These are phyloP conservation scores for Echria macrotheca DNA, from an alignment of 495 filamentous ascomycete species.

Conservation along the genomic window DNA sequence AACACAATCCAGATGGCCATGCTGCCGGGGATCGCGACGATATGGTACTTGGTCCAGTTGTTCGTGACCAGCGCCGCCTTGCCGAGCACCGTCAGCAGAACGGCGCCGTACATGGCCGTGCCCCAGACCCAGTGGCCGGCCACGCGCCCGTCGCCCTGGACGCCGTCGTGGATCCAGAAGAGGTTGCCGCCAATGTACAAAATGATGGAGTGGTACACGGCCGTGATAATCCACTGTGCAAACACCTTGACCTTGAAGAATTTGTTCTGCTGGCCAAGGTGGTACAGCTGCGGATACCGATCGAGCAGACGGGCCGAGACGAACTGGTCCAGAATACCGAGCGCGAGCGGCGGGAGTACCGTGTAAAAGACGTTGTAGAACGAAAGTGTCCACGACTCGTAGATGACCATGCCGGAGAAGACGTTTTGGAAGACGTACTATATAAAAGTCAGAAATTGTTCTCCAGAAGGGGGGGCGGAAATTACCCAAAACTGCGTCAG, in stretches of 20 bases:
- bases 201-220: constrained; percentile 92
- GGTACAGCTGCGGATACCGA: constrained; percentile 94
- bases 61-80: constrained; percentile 95
- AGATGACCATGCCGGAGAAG: constrained; percentile 97
- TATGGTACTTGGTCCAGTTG: constrained; percentile 97
- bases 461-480: background rate
- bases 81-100: constrained; percentile 83
- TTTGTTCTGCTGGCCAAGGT: constrained; percentile 80
- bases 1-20: constrained; percentile 89
- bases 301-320: constrained; percentile 95
- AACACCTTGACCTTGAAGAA: constrained; percentile 94
- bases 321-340: constrained; percentile 98
- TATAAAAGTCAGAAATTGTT: background rate
- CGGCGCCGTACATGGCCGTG: constrained; percentile 82
- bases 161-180: constrained; percentile 75
- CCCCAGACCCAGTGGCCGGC: constrained; percentile 99
- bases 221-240: constrained; percentile 85
- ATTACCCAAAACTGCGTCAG: constrained; percentile 99
- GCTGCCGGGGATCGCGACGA: constrained; percentile 92
- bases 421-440: constrained; percentile 97
- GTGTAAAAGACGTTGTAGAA: constrained; percentile 99
- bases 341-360: constrained; percentile 83
- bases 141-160: constrained; percentile 64
- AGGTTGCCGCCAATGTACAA: constrained; percentile 79
- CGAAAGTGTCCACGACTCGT: constrained; percentile 97